Evolutionary conservation across 1,139 yeast genomes (phyloP).

Genomic region (Yamadazyma conglobata): DNA sequence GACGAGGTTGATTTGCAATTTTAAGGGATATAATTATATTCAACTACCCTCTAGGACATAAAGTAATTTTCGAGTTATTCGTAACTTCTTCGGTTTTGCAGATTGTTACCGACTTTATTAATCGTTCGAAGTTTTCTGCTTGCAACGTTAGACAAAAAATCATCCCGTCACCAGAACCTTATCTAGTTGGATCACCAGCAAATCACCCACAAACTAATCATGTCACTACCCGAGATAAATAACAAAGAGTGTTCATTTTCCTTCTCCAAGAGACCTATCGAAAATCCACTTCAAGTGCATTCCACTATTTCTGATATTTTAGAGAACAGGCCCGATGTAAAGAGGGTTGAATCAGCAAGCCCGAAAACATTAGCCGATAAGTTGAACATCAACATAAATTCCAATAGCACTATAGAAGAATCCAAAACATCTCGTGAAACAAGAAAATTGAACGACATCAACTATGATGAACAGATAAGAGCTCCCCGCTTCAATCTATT

Average conservation of each 20-base stretch:
- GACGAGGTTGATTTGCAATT: too few species aligned
- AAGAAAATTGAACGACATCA: conserved; percentile 22
- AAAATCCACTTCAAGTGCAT: conserved; percentile 18
- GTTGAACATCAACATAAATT: conserved; percentile 5
- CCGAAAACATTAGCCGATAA: not conserved
- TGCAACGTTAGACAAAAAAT: too few species aligned
- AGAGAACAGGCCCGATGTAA: conserved; percentile 1
- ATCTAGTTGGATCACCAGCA: too few species aligned
- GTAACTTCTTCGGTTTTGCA: too few species aligned
- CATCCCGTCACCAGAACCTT: too few species aligned
- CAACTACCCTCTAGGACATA: too few species aligned
- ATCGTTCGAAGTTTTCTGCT: too few species aligned
- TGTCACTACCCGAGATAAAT: not conserved
- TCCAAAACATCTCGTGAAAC: conserved; percentile 2
- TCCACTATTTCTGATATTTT: conserved; percentile 33
- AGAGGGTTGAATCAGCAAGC: not conserved
- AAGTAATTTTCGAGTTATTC: too few species aligned
- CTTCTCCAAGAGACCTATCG: conserved; percentile 37
- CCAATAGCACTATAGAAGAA: conserved; percentile 8
- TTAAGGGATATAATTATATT: too few species aligned
- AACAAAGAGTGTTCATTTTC: conserved; percentile 25
- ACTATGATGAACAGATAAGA: conserved; percentile 44
- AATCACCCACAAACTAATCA: not conserved
- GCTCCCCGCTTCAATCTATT: conserved; percentile 36
- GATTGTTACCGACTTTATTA: too few species aligned